These are phyloP conservation scores for Cladophialophora psammophila DNA, from an alignment of 2,329 filamentous ascomycete species.

Conservation along the genomic window DNA sequence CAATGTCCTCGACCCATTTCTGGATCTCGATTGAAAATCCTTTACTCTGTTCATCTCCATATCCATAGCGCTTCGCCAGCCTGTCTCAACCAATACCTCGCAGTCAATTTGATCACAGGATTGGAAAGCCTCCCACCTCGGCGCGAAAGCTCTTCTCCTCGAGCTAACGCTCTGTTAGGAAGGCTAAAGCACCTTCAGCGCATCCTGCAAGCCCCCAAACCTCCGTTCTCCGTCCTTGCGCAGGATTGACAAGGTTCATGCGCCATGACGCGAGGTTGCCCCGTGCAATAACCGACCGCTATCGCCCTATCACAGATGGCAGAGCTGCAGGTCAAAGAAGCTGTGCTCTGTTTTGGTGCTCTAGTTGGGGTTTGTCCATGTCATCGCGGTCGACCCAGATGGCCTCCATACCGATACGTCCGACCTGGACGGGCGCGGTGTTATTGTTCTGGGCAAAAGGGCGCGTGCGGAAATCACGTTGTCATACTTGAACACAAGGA, in stretches of 20 bases:
- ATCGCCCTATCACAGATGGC: conserved; percentile 29
- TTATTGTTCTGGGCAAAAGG: conserved; percentile 7
- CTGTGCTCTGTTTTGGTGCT: conserved; percentile 15
- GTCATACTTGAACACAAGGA: conserved; percentile 18
- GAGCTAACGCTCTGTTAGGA: conserved; percentile 27
- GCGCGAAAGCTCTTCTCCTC: conserved; percentile 19
- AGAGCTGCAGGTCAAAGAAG: conserved; percentile 5
- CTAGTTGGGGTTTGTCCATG: conserved; percentile 17
- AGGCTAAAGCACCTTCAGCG: conserved; percentile 27
- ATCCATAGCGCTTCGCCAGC: conserved; percentile 18
- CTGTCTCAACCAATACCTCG: conserved; percentile 14
- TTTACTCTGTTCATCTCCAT: conserved; percentile 9
- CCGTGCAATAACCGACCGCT: conserved; percentile 36
- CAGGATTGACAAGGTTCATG: conserved; percentile 23
- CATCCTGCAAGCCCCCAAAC: conserved; percentile 16
- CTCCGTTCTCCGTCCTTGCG: conserved; percentile 18
- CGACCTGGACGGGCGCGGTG: background rate
- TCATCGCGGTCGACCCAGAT: conserved; percentile 24
- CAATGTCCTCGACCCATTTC: conserved; percentile 5
- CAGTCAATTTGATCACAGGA: conserved; percentile 17
- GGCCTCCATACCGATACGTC: background rate
- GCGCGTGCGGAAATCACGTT: conserved; percentile 38
- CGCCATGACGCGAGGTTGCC: conserved; percentile 37
- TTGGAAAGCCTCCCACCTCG: conserved; percentile 22
- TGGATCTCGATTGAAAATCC: conserved; percentile 26